Evolutionary conservation across 148 eudicot species (phyloP).

Genomic region (Silene latifolia): DNA sequence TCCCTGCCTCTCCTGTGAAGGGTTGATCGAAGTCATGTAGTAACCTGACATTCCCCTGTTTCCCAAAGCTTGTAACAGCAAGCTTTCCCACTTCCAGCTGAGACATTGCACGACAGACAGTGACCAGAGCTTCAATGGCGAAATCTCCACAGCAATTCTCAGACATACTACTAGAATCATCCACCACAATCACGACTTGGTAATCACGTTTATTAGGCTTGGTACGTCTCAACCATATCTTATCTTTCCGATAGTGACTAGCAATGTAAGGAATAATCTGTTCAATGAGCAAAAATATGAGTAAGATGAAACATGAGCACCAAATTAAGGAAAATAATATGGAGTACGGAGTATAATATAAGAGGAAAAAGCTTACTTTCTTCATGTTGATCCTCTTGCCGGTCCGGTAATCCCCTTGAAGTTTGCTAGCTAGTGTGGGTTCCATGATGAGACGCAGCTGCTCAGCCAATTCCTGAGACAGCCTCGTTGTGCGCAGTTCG

Average conservation of each 20-base stretch:
- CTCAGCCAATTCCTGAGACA: slow-evolving; percentile 96
- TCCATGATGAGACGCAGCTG: slow-evolving; percentile 95
- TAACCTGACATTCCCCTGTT: slow-evolving; percentile 66
- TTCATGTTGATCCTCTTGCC: slow-evolving; percentile 99
- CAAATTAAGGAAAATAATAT: background rate
- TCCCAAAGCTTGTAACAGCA: slow-evolving; percentile 93
- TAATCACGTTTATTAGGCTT: slow-evolving; percentile 90
- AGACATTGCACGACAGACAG: slow-evolving; percentile 96
- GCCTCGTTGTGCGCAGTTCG: slow-evolving; percentile 69
- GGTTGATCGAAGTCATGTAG: slow-evolving; percentile 91
- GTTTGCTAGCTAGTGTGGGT: slow-evolving; percentile 97
- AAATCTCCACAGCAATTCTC: slow-evolving; percentile 79
- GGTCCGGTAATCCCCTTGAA: slow-evolving; percentile 94
- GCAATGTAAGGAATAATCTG: slow-evolving; percentile 95
- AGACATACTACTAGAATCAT: slow-evolving; percentile 96
- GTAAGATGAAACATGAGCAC: background rate
- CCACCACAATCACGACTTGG: slow-evolving; percentile 90
- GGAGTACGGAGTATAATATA: background rate
- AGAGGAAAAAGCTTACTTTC: slow-evolving; percentile 43
- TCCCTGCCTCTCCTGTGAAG: slow-evolving; percentile 79
- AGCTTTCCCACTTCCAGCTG: slow-evolving; percentile 91
- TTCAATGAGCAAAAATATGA: slow-evolving; percentile 6
- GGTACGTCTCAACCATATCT: slow-evolving; percentile 95
- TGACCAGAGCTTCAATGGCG: slow-evolving; percentile 94
- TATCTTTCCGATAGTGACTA: slow-evolving; percentile 91